Evolutionary conservation across 139 green algal species (phyloP), one percentile per base, ranked within the genome.

Genomic region (Tetradesmus lagerheimii): DNA sequence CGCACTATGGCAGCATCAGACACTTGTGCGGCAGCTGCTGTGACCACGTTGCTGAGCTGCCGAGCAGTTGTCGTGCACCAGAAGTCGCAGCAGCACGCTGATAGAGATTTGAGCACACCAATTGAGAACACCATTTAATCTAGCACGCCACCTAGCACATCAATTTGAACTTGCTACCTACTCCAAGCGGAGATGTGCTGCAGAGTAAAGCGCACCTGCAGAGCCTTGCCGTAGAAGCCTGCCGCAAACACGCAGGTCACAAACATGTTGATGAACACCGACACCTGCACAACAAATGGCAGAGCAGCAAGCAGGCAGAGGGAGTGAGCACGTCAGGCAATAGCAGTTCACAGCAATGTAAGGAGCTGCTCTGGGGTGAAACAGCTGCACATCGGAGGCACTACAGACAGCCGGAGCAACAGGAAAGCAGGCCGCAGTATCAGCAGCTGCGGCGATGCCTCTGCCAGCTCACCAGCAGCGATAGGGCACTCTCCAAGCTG

Each of bases 211-310:
- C 53, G 12, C 31, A 87, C 53, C 53, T 77, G 76, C 39, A 62
- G 29, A 0, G n/a, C 89, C 31, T 88, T 85, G 27, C 90, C 90
- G 85, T 94, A 95, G 79, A 97, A 97, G 6, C 94, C 94, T 0
- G 87, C 76, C 0, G 95, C 94, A 93, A 98, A 98, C 18, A 99
- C 96, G 47, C 91, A 87, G 16, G 98, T 93, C 38, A 99, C 95
- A 62, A 92, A 96, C 45, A 97, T 92, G 92, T 99, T 99, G 93
- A 99, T 99, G 86, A 96, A 85, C 38, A 99, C 92, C 1, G 94
- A 92, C 25, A 95, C 83, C 83, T 96, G 74, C 76, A 95, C 64
- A 45, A 77, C 82, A 57, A 0, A 4, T 9, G 57, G 57, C 57
- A 23, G 89, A 47, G 35, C 50, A 25, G 50, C 12, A 75, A 38